These are phyloP conservation scores for Pseudogymnoascus sp. DNA, from an alignment of 2,329 filamentous ascomycete genomes.

Conservation along the genomic window DNA sequence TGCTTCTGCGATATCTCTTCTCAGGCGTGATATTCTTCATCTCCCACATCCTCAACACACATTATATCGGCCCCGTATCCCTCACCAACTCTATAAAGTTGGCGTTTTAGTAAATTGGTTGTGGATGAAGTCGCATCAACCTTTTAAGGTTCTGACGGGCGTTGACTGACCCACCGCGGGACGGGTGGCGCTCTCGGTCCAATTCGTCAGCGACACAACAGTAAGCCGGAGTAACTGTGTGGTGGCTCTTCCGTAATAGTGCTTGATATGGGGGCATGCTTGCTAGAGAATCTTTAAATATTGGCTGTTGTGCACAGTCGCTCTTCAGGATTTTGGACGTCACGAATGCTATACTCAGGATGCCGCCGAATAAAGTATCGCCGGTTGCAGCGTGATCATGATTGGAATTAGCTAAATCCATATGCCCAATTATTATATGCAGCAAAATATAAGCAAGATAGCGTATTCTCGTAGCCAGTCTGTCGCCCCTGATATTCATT, in stretches of 20 bases:
- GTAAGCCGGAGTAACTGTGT: background rate
- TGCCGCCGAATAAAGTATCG: background rate
- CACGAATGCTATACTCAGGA: background rate
- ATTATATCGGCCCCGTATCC: background rate
- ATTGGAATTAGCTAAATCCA: background rate
- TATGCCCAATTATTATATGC: background rate
- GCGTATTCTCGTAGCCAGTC: background rate
- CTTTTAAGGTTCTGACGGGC: background rate
- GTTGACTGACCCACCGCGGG: background rate
- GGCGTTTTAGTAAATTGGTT: too few relatives aligned
- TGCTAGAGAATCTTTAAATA: background rate
- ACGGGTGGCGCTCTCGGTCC: background rate
- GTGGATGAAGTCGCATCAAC: background rate
- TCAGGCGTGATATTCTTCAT: background rate
- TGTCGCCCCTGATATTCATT: background rate
- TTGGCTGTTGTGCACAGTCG: background rate
- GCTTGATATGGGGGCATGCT: background rate
- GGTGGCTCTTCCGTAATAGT: too few relatives aligned
- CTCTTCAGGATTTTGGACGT: background rate
- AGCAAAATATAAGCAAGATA: background rate
- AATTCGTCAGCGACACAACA: background rate
- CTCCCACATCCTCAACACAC: background rate
- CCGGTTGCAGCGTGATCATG: background rate
- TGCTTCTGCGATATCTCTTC: background rate
- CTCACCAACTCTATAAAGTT: background rate